Evolutionary conservation across 2,329 filamentous ascomycete genomes (phyloP).

Genomic region (Coniochaeta ligniaria): DNA sequence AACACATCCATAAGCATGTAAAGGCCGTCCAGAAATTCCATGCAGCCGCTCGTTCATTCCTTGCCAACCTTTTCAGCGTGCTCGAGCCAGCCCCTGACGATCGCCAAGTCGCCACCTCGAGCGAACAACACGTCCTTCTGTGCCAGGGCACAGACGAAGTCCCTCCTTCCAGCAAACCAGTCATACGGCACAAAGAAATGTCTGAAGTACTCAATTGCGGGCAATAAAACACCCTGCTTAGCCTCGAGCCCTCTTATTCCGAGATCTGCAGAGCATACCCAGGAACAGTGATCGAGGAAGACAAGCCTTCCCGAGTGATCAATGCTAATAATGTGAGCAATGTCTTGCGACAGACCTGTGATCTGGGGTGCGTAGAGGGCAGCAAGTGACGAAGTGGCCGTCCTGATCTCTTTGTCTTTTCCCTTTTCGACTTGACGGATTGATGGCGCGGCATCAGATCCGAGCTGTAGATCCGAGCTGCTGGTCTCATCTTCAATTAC

Average conservation of each 20-base stretch:
- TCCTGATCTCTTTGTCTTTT: neutral
- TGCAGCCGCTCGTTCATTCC: neutral
- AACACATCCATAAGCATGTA: too few relatives aligned
- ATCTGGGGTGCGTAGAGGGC: neutral
- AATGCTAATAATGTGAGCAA: constrained; percentile 15
- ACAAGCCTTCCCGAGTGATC: constrained; percentile 12
- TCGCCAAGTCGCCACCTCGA: constrained; percentile 14
- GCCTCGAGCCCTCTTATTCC: neutral
- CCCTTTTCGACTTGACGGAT: neutral
- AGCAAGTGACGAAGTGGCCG: too few relatives aligned
- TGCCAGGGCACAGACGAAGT: constrained; percentile 11
- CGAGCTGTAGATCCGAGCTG: too few relatives aligned
- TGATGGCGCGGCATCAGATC: neutral
- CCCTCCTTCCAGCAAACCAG: constrained; percentile 16
- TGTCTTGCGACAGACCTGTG: neutral
- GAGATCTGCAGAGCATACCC: constrained; percentile 19
- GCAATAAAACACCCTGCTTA: neutral
- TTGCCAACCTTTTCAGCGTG: constrained; percentile 10
- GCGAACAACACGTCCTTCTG: constrained; percentile 17
- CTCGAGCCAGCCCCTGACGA: constrained; percentile 17
- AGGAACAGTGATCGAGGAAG: constrained; percentile 17
- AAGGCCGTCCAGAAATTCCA: too few relatives aligned
- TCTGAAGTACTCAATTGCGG: constrained; percentile 11
- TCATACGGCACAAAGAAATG: constrained; percentile 19
- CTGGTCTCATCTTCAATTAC: neutral